Percentiles rank a stretch among this genome's conserved stretches.
Conservation (phyloP, 345 rosid genomes). For the Cardiospermum halicacabum region DNA sequence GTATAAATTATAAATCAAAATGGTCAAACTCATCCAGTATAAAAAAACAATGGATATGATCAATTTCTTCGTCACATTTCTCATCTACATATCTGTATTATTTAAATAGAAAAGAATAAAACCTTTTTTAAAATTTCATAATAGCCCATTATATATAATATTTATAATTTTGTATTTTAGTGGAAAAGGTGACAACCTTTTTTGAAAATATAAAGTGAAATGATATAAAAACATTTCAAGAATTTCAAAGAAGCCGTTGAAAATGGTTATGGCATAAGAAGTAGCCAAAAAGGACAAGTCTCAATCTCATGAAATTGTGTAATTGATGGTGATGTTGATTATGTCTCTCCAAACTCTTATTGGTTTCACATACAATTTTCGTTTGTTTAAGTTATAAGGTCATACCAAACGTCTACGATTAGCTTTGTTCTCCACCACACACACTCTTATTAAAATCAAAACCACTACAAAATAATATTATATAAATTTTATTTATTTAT, state of each 20-base stretch:
- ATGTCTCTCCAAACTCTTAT: background rate
- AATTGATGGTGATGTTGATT: background rate
- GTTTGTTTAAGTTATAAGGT: background rate
- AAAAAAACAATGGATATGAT: too few species aligned
- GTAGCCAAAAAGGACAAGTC: background rate
- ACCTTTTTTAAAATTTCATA: too few species aligned
- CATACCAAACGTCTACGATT: background rate
- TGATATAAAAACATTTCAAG: background rate
- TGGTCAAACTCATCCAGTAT: too few species aligned
- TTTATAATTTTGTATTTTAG: background rate
- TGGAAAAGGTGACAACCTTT: background rate
- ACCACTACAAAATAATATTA: too few species aligned
- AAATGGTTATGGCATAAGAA: background rate
- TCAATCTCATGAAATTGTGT: background rate
- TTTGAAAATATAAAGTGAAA: background rate
- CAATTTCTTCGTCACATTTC: too few species aligned
- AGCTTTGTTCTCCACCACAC: background rate
- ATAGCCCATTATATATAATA: too few species aligned
- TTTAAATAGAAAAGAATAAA: too few species aligned
- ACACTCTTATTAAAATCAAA: too few species aligned
- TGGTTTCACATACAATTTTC: conserved; percentile 2
- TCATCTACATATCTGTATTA: too few species aligned
- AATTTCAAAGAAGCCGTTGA: conserved; percentile 1
- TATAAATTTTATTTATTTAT: too few species aligned
- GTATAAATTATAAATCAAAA: too few species aligned